A percentile compares a stretch with the other conserved stretches of the same genome.
phyloP scores from a whole-genome alignment of 805 yeast species.

The Kodamaea leandrae region DNA sequence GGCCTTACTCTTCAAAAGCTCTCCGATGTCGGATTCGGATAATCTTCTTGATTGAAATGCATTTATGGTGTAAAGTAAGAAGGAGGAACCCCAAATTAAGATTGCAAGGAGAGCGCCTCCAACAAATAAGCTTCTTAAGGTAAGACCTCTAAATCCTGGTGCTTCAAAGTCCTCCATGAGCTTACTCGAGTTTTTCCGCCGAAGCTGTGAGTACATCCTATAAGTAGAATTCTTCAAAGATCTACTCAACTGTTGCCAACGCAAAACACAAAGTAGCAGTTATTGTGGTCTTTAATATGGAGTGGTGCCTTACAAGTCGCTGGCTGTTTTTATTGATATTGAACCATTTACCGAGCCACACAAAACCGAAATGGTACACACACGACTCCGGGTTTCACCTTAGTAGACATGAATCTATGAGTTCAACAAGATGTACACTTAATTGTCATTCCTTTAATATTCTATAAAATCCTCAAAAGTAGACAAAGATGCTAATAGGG shows the following conservation, averaged over 20 bases:
- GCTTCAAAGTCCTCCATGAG: conserved; percentile 10
- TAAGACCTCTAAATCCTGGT: conserved; percentile 3
- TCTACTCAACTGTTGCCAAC: too few relatives aligned
- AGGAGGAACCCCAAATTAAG: conserved; percentile 38
- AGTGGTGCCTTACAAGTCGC: conserved; percentile 7
- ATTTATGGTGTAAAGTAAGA: conserved; percentile 25
- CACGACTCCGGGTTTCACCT: too few relatives aligned
- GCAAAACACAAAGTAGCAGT: background rate
- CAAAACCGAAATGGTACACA: background rate
- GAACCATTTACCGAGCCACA: conserved; percentile 1
- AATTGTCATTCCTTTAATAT: too few relatives aligned
- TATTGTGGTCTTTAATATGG: conserved; percentile 1
- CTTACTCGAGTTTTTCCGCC: conserved; percentile 10
- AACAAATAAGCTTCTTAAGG: conserved; percentile 11
- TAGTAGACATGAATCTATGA: too few relatives aligned
- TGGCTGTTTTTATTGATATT: conserved; percentile 4
- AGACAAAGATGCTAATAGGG: too few relatives aligned
- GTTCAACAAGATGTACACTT: too few relatives aligned
- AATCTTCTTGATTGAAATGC: conserved; percentile 13
- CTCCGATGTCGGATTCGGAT: background rate
- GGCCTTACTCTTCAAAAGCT: conserved; percentile 1
- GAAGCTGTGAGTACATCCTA: conserved; percentile 9
- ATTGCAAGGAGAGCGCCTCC: conserved; percentile 23
- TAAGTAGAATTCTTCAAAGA: too few relatives aligned
- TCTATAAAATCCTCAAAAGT: too few relatives aligned